phyloP scores from a whole-genome alignment of 768 basidiomycete species.

The Pulveroboletus sp. region DNA sequence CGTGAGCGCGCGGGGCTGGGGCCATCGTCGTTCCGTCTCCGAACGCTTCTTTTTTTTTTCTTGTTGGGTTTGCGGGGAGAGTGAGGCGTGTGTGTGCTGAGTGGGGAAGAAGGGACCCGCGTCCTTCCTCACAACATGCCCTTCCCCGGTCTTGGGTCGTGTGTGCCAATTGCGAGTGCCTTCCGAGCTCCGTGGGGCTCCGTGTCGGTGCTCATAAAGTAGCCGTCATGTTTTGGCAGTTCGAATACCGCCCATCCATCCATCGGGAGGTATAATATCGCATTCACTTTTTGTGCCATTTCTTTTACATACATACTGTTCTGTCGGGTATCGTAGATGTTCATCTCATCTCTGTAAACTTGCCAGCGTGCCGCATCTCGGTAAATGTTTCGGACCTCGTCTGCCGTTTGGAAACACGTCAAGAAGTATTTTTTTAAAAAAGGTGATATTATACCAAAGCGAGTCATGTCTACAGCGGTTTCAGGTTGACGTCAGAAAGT shows the following conservation, averaged over 20 bases:
- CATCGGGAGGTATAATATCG: constrained; percentile 8
- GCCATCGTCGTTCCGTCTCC: neutral
- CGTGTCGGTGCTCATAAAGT: constrained; percentile 19
- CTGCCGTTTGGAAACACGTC: neutral
- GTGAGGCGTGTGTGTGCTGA: neutral
- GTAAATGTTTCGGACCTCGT: neutral
- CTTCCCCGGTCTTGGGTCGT: constrained; percentile 12
- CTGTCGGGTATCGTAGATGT: constrained; percentile 5
- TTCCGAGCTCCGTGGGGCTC: constrained; percentile 7
- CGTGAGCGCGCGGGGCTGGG: neutral
- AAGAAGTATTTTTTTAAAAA: neutral
- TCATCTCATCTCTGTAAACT: no score
- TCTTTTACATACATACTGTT: neutral
- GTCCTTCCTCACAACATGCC: neutral
- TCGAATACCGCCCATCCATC: neutral
- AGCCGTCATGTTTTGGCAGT: constrained; percentile 14
- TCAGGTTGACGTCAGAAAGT: constrained; percentile 76
- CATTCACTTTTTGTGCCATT: neutral
- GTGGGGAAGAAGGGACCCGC: neutral
- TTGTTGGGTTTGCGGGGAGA: constrained; percentile 1
- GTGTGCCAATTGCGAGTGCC: constrained; percentile 17
- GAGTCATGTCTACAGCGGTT: constrained; percentile 42
- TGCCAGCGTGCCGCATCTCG: no score
- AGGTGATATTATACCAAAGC: neutral
- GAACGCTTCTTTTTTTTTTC: neutral